Evolutionary conservation across 495 filamentous ascomycete species (phyloP).

Genomic region (Daldinia childiae): DNA sequence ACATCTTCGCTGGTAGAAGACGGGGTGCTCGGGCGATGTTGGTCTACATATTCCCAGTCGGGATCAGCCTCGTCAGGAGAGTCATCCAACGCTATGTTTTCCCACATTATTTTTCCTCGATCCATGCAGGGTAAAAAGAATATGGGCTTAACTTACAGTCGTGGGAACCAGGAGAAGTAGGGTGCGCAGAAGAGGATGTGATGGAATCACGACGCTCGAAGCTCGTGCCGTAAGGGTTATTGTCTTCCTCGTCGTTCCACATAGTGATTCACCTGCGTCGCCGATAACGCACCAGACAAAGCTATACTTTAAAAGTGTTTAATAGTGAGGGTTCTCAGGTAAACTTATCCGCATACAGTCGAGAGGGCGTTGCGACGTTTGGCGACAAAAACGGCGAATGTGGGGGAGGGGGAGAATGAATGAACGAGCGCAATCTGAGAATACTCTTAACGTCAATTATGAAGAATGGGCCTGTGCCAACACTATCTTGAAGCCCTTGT

Average conservation of each 20-base stretch:
- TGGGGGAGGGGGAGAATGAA: conserved; percentile 5
- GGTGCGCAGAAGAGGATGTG: conserved; percentile 74
- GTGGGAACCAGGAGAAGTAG: conserved; percentile 66
- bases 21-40: conserved; percentile 49
- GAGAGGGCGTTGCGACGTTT: conserved; percentile 9
- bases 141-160: conserved; percentile 52
- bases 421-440: neutral
- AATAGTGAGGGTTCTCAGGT: neutral
- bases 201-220: conserved; percentile 85
- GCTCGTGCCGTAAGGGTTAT: conserved; percentile 88
- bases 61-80: conserved; percentile 51
- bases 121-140: conserved; percentile 18
- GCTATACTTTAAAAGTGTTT: conserved; percentile 12
- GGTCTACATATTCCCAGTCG: conserved; percentile 59
- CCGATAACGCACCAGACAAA: conserved; percentile 25
- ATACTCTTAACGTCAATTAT: conserved; percentile 10
- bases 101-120: conserved; percentile 47
- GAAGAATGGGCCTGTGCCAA: neutral
- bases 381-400: neutral
- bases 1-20: conserved; percentile 57
- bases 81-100: conserved; percentile 45
- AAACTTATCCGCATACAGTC: conserved; percentile 13
- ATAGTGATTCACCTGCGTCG: conserved; percentile 46
- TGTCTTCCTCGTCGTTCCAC: conserved; percentile 93
- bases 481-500: neutral